phyloP scores from a whole-genome alignment of 225 moss, liverwort and hornwort species.

The Neckera pumila region DNA sequence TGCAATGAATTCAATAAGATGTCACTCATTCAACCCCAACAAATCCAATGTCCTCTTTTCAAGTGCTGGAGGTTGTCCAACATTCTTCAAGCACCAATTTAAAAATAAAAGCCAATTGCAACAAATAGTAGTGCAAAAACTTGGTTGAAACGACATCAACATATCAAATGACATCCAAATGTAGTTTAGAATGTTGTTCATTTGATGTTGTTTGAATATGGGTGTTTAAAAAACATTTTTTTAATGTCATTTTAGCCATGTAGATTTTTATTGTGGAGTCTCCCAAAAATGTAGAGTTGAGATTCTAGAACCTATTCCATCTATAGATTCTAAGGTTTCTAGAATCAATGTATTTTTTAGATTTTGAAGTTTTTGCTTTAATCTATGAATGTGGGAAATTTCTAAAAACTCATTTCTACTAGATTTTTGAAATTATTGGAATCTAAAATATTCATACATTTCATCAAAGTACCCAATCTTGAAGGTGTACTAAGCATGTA shows the following conservation, averaged over 20 bases:
- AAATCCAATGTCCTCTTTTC: fast-evolving
- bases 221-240: too few species aligned
- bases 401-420: fast-evolving
- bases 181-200: too few species aligned
- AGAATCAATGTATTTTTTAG: neutral
- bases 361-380: neutral
- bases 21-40: neutral
- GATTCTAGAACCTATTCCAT: too few species aligned
- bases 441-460: neutral
- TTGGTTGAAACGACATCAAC: too few species aligned
- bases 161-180: too few species aligned
- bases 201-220: too few species aligned
- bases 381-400: fast-evolving
- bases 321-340: too few species aligned
- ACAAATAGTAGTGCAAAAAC: fast-evolving
- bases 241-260: too few species aligned
- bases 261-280: too few species aligned
- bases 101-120: neutral
- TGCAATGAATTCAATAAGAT: neutral
- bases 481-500: fast-evolving
- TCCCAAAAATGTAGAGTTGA: too few species aligned
- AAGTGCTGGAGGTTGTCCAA: fast-evolving
- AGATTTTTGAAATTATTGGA: neutral
- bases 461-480: neutral
- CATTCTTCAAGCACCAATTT: neutral